Evolutionary conservation across 495 filamentous ascomycete species (phyloP), one percentile per base, ranked within the genome.

Genomic region (Penicillium fimorum): DNA sequence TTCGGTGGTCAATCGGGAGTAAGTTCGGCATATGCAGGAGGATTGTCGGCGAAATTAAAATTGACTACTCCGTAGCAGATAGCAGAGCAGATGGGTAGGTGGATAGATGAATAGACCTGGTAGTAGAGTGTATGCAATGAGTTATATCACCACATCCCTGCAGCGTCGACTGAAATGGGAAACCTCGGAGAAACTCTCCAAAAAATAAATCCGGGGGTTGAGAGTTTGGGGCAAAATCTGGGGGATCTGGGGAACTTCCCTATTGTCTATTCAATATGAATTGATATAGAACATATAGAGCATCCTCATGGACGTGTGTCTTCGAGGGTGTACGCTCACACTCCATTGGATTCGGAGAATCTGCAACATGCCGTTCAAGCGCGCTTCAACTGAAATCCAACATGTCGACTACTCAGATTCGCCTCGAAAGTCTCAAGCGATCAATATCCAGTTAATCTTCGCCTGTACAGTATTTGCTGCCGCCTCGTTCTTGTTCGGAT

Each of bases 401-500:
- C 63, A 67, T 55, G 50, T 72, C 3, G 64, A 67, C 40, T 50
- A 52, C 24, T 52, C 44, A 8, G 50, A 25, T 20, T 54, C 32
- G 9, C 32, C 17, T 24, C 32, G 50, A 33, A 24, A 64, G 58
- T 33, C 59, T 17, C 20, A 57, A 3, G 53, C 67, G 5, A 53
- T 70, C 52, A 75, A 75, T 56, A 24, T 53, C 8, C 55, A 62
- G 5, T 56, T 75, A 37, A 51, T 73, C 12, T 58, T 72, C 12
- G 63, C 65, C 12, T 75, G 72, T 58, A 55, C 60, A 20, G 64
- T 68, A 6, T 70, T 73, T 53, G 67, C 67, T 8, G 68, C 70
- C 8, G 70, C 72, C 1, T 75, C 70, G 17, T 72, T 75, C 30
- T 53, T 75, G 17, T 73, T 73, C 50, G 72, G 70, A 1, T 75